Percentiles rank a stretch among this genome's conserved stretches.
Conservation (phyloP, 306 rosid genomes). For the Prunus kanzakura region DNA sequence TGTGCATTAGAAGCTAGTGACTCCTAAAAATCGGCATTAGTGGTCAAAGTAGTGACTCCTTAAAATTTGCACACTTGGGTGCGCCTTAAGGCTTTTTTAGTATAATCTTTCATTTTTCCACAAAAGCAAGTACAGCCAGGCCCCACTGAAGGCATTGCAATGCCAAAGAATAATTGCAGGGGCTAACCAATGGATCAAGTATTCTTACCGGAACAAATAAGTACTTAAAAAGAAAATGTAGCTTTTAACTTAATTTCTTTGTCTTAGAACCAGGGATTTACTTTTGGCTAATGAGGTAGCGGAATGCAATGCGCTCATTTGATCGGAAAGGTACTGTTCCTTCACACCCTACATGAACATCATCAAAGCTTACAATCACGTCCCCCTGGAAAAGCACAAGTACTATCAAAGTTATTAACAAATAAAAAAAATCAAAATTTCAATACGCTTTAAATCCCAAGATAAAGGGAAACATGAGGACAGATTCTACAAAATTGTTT, state of each 20-base stretch:
- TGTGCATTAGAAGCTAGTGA: background rate
- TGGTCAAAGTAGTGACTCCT: background rate
- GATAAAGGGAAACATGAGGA: background rate
- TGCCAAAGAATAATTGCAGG: background rate
- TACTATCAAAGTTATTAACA: constrained; percentile 6
- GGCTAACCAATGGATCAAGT: background rate
- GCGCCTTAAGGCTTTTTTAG: background rate
- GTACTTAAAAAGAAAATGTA: constrained; percentile 1
- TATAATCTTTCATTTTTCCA: background rate
- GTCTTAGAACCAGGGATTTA: constrained; percentile 34
- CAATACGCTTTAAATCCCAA: background rate
- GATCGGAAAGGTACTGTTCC: constrained; percentile 95
- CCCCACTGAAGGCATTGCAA: background rate
- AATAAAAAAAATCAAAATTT: background rate
- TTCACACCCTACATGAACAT: constrained; percentile 77
- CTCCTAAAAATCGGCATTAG: background rate
- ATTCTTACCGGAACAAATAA: background rate
- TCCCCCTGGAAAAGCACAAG: constrained; percentile 67
- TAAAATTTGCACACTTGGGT: background rate
- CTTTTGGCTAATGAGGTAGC: constrained; percentile 95
- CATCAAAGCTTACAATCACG: constrained; percentile 93
- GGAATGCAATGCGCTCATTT: constrained; percentile 90
- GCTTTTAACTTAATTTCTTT: background rate
- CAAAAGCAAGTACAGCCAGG: background rate
- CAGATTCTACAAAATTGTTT: background rate